Evolutionary conservation across 495 filamentous ascomycete species (phyloP).

Genomic region (Immersiella caudata): DNA sequence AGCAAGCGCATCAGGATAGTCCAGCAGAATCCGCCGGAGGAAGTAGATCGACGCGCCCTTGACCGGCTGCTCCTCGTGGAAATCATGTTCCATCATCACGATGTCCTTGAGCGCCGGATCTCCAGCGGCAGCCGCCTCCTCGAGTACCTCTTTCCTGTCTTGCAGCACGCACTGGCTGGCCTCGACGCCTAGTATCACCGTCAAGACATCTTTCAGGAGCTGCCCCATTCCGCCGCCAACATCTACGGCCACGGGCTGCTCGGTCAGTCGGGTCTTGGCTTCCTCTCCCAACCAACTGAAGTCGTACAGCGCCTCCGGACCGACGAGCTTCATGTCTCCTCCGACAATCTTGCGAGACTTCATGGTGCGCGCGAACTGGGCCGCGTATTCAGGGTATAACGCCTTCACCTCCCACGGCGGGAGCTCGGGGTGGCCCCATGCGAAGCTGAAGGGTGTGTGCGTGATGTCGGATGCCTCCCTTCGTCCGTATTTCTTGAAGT

Average conservation of each 20-base stretch:
- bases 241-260: conserved; percentile 46
- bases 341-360: conserved; percentile 28
- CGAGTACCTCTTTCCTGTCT: conserved; percentile 47
- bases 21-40: conserved; percentile 55
- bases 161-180: conserved; percentile 47
- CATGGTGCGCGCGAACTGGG: conserved; percentile 28
- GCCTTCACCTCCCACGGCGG: conserved; percentile 39
- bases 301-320: conserved; percentile 28
- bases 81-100: conserved; percentile 43
- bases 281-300: conserved; percentile 29
- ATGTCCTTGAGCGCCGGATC: conserved; percentile 32
- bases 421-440: conserved; percentile 33
- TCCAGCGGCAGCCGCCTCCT: conserved; percentile 27
- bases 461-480: conserved; percentile 24
- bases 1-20: conserved; percentile 49
- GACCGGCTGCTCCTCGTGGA: conserved; percentile 47
- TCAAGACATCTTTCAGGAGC: conserved; percentile 42
- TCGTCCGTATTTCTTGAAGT: conserved; percentile 31
- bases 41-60: conserved; percentile 51
- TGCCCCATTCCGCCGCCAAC: conserved; percentile 55
- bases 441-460: conserved; percentile 33
- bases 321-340: conserved; percentile 23
- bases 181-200: conserved; percentile 33
- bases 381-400: conserved; percentile 27
- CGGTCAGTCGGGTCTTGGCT: conserved; percentile 14